Evolutionary conservation across 192 early-diverging fungal genomes (phyloP).

Genomic region (Gonapodya prolifera): DNA sequence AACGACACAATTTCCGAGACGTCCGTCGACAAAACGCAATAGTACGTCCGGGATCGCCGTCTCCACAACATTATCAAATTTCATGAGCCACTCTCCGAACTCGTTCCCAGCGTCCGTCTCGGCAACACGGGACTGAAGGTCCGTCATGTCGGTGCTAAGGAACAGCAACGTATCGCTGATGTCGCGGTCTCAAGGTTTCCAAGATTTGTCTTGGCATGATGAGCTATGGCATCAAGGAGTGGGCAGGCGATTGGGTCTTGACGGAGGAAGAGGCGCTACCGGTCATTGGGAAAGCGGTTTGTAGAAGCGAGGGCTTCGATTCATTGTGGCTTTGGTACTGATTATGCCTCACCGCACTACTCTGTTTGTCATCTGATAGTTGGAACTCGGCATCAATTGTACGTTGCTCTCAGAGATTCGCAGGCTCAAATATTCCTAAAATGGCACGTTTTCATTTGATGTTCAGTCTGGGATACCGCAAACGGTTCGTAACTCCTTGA

Average conservation of each 20-base stretch:
- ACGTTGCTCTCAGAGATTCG: neutral
- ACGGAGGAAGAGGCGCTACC: neutral
- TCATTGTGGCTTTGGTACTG: neutral
- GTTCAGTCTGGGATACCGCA: neutral
- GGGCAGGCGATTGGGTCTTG: neutral
- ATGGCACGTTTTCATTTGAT: neutral
- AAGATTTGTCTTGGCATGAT: neutral
- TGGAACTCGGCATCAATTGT: neutral
- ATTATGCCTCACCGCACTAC: neutral
- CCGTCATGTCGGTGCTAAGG: too few relatives aligned
- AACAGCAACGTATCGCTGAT: too few relatives aligned
- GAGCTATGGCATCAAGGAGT: neutral
- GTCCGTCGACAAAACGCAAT: neutral
- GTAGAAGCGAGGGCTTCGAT: neutral
- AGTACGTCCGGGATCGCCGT: neutral
- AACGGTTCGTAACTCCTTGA: too few relatives aligned
- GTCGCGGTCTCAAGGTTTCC: neutral
- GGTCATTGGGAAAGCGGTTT: neutral
- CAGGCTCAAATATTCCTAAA: neutral
- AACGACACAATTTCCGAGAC: too few relatives aligned
- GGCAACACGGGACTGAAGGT: neutral
- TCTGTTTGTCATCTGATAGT: neutral
- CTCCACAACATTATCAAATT: neutral
- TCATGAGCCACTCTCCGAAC: neutral
- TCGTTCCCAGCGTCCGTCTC: neutral